phyloP scores from a whole-genome alignment of 2,329 filamentous ascomycete species.

The Septoria linicola region DNA sequence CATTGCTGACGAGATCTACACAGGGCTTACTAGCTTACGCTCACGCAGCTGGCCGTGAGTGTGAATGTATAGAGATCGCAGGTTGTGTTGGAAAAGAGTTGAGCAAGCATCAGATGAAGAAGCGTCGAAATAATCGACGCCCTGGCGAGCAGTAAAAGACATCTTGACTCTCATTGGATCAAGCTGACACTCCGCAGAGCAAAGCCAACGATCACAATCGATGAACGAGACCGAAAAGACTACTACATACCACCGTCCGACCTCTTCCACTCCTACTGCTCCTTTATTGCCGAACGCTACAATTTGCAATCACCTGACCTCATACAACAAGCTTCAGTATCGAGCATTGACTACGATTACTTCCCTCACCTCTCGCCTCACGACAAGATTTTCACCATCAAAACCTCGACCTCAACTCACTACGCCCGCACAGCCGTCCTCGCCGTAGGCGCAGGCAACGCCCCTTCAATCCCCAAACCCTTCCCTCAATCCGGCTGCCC shows the following conservation, averaged over 20 bases:
- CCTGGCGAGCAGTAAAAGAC: constrained; percentile 22
- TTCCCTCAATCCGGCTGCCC: constrained; percentile 40
- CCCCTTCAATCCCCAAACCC: constrained; percentile 51
- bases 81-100: constrained; percentile 76
- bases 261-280: constrained; percentile 46
- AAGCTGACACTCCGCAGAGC: constrained; percentile 8
- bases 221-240: constrained; percentile 50
- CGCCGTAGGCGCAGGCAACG: constrained; percentile 67
- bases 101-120: constrained; percentile 73
- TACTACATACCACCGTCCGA: constrained; percentile 45
- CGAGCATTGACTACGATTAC: constrained; percentile 60
- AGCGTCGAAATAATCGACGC: constrained; percentile 48
- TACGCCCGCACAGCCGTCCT: constrained; percentile 63
- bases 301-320: constrained; percentile 51
- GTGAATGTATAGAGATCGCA: constrained; percentile 67
- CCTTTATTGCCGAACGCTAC: constrained; percentile 43
- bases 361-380: constrained; percentile 45
- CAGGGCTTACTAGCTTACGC: constrained; percentile 63
- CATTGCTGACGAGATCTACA: neutral
- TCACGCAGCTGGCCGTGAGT: constrained; percentile 58
- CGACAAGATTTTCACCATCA: constrained; percentile 63
- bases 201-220: constrained; percentile 40
- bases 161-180: neutral
- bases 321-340: constrained; percentile 60
- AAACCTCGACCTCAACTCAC: constrained; percentile 54